Conservation (phyloP, 2,329 filamentous ascomycete genomes). For the Ophiostoma ulmi region DNA sequence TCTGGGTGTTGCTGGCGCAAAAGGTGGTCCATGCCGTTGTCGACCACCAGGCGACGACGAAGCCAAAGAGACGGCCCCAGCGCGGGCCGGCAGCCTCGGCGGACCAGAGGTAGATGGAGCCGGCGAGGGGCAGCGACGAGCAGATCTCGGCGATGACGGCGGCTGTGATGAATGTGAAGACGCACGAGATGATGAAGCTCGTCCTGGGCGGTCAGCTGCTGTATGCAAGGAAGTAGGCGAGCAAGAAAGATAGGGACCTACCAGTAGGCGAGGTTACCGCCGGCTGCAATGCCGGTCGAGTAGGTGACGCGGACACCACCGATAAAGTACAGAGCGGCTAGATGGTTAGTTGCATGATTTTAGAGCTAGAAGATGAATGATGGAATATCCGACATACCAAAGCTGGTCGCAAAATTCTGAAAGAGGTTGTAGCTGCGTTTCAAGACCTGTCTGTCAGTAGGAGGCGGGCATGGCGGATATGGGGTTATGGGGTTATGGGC, state of each 20-base stretch:
- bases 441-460: conserved; percentile 11
- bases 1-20: conserved; percentile 25
- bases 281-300: conserved; percentile 23
- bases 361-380: background rate
- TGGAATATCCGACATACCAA: background rate
- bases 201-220: background rate
- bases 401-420: conserved; percentile 23
- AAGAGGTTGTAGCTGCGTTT: conserved; percentile 24
- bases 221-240: background rate
- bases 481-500: background rate
- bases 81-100: conserved; percentile 52
- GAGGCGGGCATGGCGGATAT: background rate
- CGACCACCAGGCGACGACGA: conserved; percentile 30
- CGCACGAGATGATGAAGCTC: conserved; percentile 20
- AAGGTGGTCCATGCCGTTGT: conserved; percentile 26
- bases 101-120: conserved; percentile 53
- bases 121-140: conserved; percentile 25
- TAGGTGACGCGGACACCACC: conserved; percentile 25
- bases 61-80: conserved; percentile 49
- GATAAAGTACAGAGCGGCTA: conserved; percentile 24
- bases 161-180: conserved; percentile 23
- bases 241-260: background rate
- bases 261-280: conserved; percentile 26
- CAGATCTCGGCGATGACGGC: conserved; percentile 26
- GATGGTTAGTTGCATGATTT: background rate